These are phyloP conservation scores for Aspergillus latus DNA, from an alignment of 2,329 filamentous ascomycete species.

Conservation along the genomic window DNA sequence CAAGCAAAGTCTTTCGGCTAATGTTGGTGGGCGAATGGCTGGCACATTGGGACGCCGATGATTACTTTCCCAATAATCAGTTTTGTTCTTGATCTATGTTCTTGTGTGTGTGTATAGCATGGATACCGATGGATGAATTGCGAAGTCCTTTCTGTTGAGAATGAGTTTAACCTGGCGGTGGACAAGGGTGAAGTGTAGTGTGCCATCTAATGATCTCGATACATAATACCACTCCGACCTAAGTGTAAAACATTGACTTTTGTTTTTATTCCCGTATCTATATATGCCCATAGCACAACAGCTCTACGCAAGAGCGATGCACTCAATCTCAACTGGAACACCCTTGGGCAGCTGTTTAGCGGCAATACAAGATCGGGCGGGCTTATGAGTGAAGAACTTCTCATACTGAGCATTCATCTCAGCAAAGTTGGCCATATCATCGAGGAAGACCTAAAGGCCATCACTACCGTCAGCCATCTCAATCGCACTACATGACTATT, in stretches of 20 bases:
- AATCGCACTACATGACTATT: background rate
- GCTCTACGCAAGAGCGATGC: slow-evolving; percentile 55
- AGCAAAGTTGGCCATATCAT: slow-evolving; percentile 85
- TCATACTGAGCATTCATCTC: slow-evolving; percentile 74
- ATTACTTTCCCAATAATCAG: slow-evolving; percentile 7
- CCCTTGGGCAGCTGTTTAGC: slow-evolving; percentile 63
- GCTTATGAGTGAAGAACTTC: slow-evolving; percentile 67
- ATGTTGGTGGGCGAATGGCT: slow-evolving; percentile 54
- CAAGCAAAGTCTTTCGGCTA: slow-evolving; percentile 75
- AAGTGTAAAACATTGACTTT: too few relatives aligned
- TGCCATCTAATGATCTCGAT: slow-evolving; percentile 4
- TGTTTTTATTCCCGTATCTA: background rate
- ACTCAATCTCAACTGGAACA: slow-evolving; percentile 66
- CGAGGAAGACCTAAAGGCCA: slow-evolving; percentile 68
- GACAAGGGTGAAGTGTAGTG: slow-evolving; percentile 2
- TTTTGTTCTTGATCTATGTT: slow-evolving; percentile 12
- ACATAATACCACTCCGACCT: background rate
- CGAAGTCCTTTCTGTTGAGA: background rate
- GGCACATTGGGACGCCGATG: slow-evolving; percentile 40
- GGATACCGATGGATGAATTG: slow-evolving; percentile 10
- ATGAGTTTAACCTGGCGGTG: background rate
- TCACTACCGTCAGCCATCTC: background rate
- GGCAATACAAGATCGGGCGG: slow-evolving; percentile 63
- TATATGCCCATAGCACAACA: background rate
- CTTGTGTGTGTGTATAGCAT: slow-evolving; percentile 4